phyloP scores from a whole-genome alignment of 306 rosid species.

The Cucurbita pepo region DNA sequence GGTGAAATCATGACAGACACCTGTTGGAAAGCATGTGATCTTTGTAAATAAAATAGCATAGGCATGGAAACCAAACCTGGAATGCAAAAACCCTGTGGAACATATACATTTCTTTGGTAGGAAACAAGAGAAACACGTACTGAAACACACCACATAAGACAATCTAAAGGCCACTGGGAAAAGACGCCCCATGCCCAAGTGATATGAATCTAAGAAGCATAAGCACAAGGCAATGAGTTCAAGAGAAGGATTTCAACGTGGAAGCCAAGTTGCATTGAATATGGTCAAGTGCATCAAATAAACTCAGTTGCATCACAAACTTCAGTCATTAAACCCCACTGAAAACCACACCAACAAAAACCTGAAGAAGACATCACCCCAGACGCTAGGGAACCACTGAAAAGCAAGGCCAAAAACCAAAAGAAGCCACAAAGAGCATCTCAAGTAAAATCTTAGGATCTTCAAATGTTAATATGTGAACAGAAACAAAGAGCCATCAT shows the following conservation, averaged over 20 bases:
- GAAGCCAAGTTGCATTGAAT: not conserved
- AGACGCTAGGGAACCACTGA: too few species aligned
- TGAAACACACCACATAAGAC: not conserved
- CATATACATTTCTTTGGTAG: not conserved
- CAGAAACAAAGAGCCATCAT: not conserved
- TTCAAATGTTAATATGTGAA: too few species aligned
- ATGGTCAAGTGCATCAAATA: not conserved
- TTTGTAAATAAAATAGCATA: not conserved
- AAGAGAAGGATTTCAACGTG: not conserved
- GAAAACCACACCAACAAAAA: too few species aligned
- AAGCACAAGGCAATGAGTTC: not conserved
- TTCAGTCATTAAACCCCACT: too few species aligned
- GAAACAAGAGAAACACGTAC: not conserved
- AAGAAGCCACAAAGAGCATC: too few species aligned
- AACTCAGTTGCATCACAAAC: too few species aligned
- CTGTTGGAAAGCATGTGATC: slow-evolving; percentile 13
- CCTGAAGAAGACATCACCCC: too few species aligned
- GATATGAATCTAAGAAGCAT: not conserved
- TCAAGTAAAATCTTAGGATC: too few species aligned
- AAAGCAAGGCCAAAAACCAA: too few species aligned
- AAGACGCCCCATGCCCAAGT: not conserved
- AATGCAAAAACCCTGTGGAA: not conserved
- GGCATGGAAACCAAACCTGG: not conserved
- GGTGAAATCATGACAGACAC: slow-evolving; percentile 13
- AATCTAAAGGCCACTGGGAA: not conserved